A percentile compares a stretch with the other conserved stretches of the same genome.
These are phyloP conservation scores for Arthrobotrys pseudoclavata DNA, from an alignment of 2,329 filamentous ascomycete species.

Conservation along the genomic window DNA sequence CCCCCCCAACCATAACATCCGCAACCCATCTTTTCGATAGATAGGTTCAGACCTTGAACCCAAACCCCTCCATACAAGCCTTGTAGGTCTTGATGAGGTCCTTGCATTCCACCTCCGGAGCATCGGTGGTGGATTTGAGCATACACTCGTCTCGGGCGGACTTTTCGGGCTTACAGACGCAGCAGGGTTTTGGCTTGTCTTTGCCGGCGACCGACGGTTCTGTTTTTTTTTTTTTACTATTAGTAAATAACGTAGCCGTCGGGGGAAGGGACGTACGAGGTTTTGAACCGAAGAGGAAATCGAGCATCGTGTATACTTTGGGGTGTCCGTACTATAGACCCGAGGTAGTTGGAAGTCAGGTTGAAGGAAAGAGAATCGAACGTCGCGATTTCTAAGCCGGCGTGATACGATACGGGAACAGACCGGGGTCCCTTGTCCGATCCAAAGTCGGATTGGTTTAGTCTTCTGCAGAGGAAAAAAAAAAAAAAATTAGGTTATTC, in stretches of 20 bases:
- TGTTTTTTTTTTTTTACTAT: background rate
- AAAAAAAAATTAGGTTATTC: too few relatives aligned
- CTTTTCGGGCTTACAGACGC: constrained; percentile 97
- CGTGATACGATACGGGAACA: background rate
- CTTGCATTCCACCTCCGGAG: constrained; percentile 86
- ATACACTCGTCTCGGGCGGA: constrained; percentile 94
- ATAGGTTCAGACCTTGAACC: constrained; percentile 74
- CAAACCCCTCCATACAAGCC: constrained; percentile 91
- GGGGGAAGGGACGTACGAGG: constrained; percentile 35
- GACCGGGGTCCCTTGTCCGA: constrained; percentile 13
- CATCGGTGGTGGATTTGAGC: constrained; percentile 89
- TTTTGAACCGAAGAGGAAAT: constrained; percentile 57
- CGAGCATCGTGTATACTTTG: constrained; percentile 33
- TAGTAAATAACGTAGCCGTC: background rate
- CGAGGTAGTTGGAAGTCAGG: background rate
- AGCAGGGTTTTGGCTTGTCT: constrained; percentile 79
- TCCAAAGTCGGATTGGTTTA: too few relatives aligned
- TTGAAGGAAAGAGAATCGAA: background rate
- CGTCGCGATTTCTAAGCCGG: constrained; percentile 41
- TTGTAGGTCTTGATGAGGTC: constrained; percentile 86
- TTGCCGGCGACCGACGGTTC: constrained; percentile 19
- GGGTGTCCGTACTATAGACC: background rate
- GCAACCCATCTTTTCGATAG: too few relatives aligned
- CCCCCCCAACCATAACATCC: background rate
- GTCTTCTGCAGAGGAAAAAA: background rate